Evolutionary conservation across 805 yeast genomes (phyloP).

Genomic region (Ogataea chonburiensis): DNA sequence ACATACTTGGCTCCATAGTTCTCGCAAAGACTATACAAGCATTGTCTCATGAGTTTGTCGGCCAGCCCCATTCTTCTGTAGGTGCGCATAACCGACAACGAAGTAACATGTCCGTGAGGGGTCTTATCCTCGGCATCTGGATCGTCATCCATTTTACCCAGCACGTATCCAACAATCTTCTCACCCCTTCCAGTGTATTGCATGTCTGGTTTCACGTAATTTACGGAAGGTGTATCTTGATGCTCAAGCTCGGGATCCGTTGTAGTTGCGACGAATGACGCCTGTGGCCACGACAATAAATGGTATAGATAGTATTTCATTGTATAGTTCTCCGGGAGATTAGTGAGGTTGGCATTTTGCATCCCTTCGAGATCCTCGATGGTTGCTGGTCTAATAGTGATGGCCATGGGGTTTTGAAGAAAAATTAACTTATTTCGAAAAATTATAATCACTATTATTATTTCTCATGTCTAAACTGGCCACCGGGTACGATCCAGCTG

Average conservation of each 20-base stretch:
- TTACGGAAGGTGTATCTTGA: constrained; percentile 19
- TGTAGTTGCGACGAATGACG: constrained; percentile 91
- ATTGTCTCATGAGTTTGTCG: constrained; percentile 83
- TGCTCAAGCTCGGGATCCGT: constrained; percentile 46
- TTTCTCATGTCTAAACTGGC: constrained; percentile 19
- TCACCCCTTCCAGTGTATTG: constrained; percentile 67
- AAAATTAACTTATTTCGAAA: constrained; percentile 1
- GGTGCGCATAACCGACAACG: constrained; percentile 91
- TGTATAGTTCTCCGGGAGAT: constrained; percentile 92
- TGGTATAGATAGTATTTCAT: constrained; percentile 93
- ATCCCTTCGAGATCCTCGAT: constrained; percentile 86
- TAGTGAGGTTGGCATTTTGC: constrained; percentile 91
- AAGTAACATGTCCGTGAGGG: constrained; percentile 91
- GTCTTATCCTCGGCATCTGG: constrained; percentile 60
- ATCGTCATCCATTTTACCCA: constrained; percentile 96
- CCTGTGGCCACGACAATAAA: constrained; percentile 94
- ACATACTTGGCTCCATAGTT: constrained; percentile 80
- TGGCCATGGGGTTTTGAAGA: constrained; percentile 53
- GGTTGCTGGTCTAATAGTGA: constrained; percentile 86
- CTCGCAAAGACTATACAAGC: constrained; percentile 74
- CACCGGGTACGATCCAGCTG: constrained; percentile 31
- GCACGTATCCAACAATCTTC: constrained; percentile 90
- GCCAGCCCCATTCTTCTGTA: constrained; percentile 95
- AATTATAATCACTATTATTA: neutral
- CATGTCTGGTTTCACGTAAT: constrained; percentile 27